phyloP scores from a whole-genome alignment of 371 early-diverging fungal genomes.

The Nematocida sp. region DNA sequence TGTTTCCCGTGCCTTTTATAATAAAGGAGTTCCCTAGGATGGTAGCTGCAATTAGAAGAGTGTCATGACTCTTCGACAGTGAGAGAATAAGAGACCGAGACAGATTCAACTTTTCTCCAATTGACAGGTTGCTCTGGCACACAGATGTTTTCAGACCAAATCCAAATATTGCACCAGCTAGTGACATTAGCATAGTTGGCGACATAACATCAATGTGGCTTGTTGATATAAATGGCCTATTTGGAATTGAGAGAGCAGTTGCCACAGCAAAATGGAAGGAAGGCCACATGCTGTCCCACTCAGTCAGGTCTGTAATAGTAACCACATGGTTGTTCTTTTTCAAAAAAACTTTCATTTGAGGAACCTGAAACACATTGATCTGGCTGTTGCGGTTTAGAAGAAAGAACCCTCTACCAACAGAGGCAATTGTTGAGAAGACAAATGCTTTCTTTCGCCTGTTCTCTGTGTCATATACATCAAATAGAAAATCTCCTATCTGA shows the following conservation, averaged over 20 bases:
- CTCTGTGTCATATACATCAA: constrained; percentile 59
- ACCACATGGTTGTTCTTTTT: constrained; percentile 54
- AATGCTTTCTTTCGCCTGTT: constrained; percentile 53
- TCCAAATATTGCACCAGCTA: constrained; percentile 53
- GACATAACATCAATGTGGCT: constrained; percentile 25
- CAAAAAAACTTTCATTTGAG: constrained; percentile 44
- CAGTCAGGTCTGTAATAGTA: constrained; percentile 12
- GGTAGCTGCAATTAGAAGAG: constrained; percentile 43
- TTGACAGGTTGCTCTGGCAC: not conserved
- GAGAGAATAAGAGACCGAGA: constrained; percentile 42
- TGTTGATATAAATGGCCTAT: constrained; percentile 57
- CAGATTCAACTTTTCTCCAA: constrained; percentile 23
- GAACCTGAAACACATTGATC: constrained; percentile 47
- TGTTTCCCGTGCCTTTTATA: constrained; percentile 32
- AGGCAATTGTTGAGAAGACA: constrained; percentile 31
- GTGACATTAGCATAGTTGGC: constrained; percentile 26
- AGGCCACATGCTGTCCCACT: constrained; percentile 55
- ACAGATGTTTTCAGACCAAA: constrained; percentile 41
- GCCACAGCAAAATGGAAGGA: constrained; percentile 55
- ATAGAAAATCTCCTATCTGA: constrained; percentile 49
- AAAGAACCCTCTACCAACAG: constrained; percentile 46
- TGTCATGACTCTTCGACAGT: constrained; percentile 47
- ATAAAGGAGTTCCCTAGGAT: constrained; percentile 55
- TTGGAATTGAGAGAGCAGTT: constrained; percentile 42
- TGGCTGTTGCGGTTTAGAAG: constrained; percentile 28